Base-by-base conservation (phyloP, 2,329 filamentous ascomycete species). In the Huntiella abstrusa region DNA sequence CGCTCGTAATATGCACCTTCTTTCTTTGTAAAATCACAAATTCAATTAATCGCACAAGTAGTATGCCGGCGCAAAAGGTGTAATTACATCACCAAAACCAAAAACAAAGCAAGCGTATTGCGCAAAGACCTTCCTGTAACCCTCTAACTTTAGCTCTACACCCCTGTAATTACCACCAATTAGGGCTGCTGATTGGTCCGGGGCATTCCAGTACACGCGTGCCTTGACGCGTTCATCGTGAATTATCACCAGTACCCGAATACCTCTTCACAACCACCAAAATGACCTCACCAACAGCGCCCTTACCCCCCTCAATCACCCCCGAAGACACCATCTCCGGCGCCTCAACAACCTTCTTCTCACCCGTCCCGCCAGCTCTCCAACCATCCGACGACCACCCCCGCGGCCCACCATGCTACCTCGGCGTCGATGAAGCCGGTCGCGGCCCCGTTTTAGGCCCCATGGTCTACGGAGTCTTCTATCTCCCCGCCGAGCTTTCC, bases 341-440 rank as follows among this genome's bases (percentile, higher is more conserved):
- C 58, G 68, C 69, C 41, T 78, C 80, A 36, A 85, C 83, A 64
- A 69, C 73, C 8, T 72, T 86, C 61, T 83, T 77, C 65, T 83
- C 81, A 1, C 66, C 73, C 12, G 67, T 83, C 1, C 83, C 83
- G 1, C 57, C 70, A 0, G 59, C 63, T n/a, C 72, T 85, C 45
- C 40, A 37, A 50, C n/a, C 47, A 52, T 45, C 52, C 13, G 54
- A 62, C 11, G 58, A 59, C 5, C 52, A 57, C 10, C 55, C 58
- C 39, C 68, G 40, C 10, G 46, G 41, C 15, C 32, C 48, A 48
- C 71, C 77, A 57, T 91, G 83, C 61, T 79, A 82, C 15, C 70
- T 96, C 16, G 88, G 88, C 51, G 80, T 96, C 43, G 88, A 96
- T 60, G 88, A 96, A 67, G 88, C 88, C 54, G 88, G 88, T 40